These are phyloP conservation scores for Bruguiera gymnorhiza DNA, from an alignment of 345 rosid genomes.

Conservation along the genomic window DNA sequence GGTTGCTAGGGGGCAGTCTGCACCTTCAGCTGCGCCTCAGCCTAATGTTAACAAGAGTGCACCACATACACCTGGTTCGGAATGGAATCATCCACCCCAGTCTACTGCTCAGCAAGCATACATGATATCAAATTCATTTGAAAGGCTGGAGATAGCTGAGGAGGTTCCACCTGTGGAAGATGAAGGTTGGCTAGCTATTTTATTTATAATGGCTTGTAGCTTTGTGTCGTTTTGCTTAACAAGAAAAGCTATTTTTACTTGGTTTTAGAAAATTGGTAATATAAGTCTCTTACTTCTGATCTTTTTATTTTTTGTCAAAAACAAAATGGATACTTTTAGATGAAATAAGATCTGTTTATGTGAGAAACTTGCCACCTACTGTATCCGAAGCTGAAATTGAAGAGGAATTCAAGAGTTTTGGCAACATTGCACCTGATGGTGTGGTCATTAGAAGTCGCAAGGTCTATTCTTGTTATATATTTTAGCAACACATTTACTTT, in stretches of 20 bases:
- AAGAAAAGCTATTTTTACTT: neutral
- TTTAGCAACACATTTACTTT: neutral
- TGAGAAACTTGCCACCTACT: conserved; percentile 50
- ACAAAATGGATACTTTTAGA: conserved; percentile 27
- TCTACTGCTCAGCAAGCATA: conserved; percentile 26
- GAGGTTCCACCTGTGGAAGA: conserved; percentile 43
- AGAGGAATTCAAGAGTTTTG: conserved; percentile 66
- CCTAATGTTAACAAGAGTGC: conserved; percentile 34
- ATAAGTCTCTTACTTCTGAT: neutral
- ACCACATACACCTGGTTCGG: conserved; percentile 33
- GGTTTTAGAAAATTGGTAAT: neutral
- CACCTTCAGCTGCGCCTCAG: conserved; percentile 34
- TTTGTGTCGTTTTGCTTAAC: neutral
- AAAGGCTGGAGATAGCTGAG: conserved; percentile 39
- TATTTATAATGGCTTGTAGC: neutral
- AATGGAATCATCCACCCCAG: conserved; percentile 44
- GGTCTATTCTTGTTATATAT: conserved; percentile 31
- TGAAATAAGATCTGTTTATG: conserved; percentile 65
- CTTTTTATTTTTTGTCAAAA: neutral
- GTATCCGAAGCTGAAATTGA: conserved; percentile 61
- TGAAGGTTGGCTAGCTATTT: conserved; percentile 34
- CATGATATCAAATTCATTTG: conserved; percentile 30
- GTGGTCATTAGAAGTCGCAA: conserved; percentile 66
- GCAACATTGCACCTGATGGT: conserved; percentile 54
- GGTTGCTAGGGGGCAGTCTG: conserved; percentile 52